Evolutionary conservation across 2,329 filamentous ascomycete genomes (phyloP), one percentile per base, ranked within the genome.

Genomic region (Aureobasidium mangrovei): DNA sequence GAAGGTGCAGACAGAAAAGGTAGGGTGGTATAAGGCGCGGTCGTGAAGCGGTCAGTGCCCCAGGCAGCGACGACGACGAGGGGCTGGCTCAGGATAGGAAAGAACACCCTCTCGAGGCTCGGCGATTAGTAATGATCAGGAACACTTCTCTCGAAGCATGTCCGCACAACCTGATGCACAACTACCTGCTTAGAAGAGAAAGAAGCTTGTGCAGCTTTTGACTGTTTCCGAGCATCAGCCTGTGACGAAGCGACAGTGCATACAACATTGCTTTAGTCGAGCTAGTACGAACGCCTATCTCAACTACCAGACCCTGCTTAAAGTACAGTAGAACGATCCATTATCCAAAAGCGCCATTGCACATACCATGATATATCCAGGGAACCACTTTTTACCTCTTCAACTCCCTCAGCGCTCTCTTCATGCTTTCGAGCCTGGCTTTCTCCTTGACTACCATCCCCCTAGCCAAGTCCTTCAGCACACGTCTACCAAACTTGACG

Each of bases 381-480:
- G n/a, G 18, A 18, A 18, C 29, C 9, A n/a, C 2, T n/a, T 6
- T 32, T 44, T 33, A 55, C 41, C 56, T 61, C 45, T 54, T 57
- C 47, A 73, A 43, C 51, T 77, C 83, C 59, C 89, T 80, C 61
- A 96, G 69, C 7, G 90, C 90, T 59, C 91, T 78, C 72, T 79
- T 80, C 77, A 98, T 84, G 24, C 86, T 84, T 61, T 89, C 88
- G 59, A 95, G 72, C 60, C 87, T 79, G 65, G 87, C 86, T 60
- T 80, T 81, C 72, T 98, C 93, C 52, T 80, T 78, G 3, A 95
- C 81, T 28, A 97, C 75, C 79, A 91, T 90, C 32, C 82, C 81
- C 64, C 77, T 80, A 18, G 87, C 91, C 61, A 95, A 81, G 44
- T 89, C 83, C 60, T 78, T 81, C 58, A 96, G 80, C 29, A 88